Evolutionary conservation across 2,329 filamentous ascomycete genomes (phyloP), one percentile per base, ranked within the genome.

Genomic region (Neobulgaria alba): DNA sequence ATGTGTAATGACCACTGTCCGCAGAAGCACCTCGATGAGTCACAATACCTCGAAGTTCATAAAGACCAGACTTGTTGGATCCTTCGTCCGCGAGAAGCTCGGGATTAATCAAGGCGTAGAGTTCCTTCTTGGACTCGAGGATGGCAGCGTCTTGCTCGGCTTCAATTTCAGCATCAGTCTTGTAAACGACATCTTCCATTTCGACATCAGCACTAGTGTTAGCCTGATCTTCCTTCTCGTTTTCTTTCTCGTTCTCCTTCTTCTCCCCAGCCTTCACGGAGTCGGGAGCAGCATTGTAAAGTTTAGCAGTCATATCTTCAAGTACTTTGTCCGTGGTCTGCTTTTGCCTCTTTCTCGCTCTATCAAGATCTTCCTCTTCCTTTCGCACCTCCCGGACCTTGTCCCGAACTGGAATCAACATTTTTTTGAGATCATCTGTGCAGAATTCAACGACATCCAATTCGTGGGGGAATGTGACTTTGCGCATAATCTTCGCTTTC

Each of bases 401-500:
- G 68, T 98, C 92, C 45, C 92, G 79, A n/a, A 98, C 82, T 1
- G 92, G 93, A 34, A 95, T 69, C 33, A 98, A 72, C 53, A 84
- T 77, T 58, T 82, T 81, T 62, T 79, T 83, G 48, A 98, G 71
- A 39, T 92, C 82, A 18, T 96, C 89, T 10, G 89, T 90, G 64
- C 92, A 98, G 64, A 95, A 95, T 60, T 98, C 92, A 16, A 94
- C 80, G 29, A 86, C 79, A 57, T 98, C 92, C 23, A 98, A 70
- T 64, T 98, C 92, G 37, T 85, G 80, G 5, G 90, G 90, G 61
- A 98, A 98, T 0, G 87, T 90, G 42, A 98, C 92, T 67, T 96
- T 98, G 61, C 89, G 85, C 85, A 98, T 90, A 55, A 98, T 98
- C 73, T 98, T 98, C 52, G 90, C 89, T 72, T 98, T 98, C 71